These are phyloP conservation scores for Urochloa ruziziensis DNA, from an alignment of 176 grass and related monocot genomes.

Conservation along the genomic window DNA sequence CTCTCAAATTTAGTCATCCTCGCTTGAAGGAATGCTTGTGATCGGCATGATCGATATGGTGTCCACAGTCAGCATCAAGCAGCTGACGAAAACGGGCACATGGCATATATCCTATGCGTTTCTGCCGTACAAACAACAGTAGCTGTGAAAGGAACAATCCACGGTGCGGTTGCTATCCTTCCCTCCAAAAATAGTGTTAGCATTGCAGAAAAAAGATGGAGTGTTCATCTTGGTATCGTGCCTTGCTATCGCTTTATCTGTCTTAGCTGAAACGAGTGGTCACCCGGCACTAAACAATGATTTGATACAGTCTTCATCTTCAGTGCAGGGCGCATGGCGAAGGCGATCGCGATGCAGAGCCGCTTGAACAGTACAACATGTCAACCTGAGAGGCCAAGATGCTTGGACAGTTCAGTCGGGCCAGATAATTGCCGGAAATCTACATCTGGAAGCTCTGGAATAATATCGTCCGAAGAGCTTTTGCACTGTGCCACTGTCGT, in stretches of 20 bases:
- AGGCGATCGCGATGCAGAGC: not conserved
- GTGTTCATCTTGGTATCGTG: not conserved
- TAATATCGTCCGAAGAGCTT: not conserved
- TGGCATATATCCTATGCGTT: not conserved
- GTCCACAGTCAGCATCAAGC: conserved; percentile 38
- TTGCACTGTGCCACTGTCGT: not conserved
- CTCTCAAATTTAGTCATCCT: not conserved
- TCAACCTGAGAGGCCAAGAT: conserved; percentile 6
- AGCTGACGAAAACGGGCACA: not conserved
- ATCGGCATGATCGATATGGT: not conserved
- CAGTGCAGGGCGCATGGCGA: not conserved
- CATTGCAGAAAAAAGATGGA: not conserved
- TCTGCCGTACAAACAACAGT: conserved; percentile 22
- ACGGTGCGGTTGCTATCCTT: conserved; percentile 6
- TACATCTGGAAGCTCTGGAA: not conserved
- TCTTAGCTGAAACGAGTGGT: not conserved
- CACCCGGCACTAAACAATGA: not conserved
- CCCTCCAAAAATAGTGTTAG: not conserved
- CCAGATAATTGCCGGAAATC: not conserved
- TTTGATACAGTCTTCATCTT: not conserved
- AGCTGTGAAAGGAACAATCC: conserved; percentile 23
- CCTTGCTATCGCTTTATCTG: not conserved
- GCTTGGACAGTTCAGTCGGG: not conserved
- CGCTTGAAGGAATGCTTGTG: not conserved
- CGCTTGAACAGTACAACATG: conserved; percentile 3